These are phyloP conservation scores for Kodamaea sagamina DNA, from an alignment of 805 yeast genomes.

Conservation along the genomic window DNA sequence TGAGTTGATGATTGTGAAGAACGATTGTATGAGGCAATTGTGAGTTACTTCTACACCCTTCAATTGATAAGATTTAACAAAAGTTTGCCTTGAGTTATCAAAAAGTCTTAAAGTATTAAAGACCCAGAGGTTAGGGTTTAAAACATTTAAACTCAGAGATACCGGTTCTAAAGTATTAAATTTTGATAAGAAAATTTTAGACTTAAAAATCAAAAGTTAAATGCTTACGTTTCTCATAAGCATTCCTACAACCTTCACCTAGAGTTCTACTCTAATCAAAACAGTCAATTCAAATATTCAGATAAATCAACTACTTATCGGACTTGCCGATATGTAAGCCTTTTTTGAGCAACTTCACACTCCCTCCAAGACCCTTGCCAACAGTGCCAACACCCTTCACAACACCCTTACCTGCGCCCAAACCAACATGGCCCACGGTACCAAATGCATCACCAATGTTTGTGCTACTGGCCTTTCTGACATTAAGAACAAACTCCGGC, in stretches of 20 bases:
- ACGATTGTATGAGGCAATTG: too few relatives aligned
- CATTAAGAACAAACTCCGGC: conserved; percentile 66
- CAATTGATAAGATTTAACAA: too few relatives aligned
- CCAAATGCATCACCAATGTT: conserved; percentile 50
- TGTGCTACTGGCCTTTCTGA: conserved; percentile 32
- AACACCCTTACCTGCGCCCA: conserved; percentile 22
- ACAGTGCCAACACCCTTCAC: conserved; percentile 41
- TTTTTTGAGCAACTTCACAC: conserved; percentile 35
- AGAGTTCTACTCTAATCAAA: neutral
- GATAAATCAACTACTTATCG: conserved; percentile 4
- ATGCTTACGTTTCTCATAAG: too few relatives aligned
- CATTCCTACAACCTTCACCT: neutral
- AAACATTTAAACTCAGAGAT: too few relatives aligned
- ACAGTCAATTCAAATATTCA: conserved; percentile 2
- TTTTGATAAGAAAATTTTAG: too few relatives aligned
- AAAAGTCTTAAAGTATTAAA: too few relatives aligned
- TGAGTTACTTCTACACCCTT: too few relatives aligned
- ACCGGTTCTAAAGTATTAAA: too few relatives aligned
- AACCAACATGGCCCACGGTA: conserved; percentile 31
- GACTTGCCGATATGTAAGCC: conserved; percentile 38
- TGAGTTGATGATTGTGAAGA: too few relatives aligned
- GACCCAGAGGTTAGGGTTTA: too few relatives aligned
- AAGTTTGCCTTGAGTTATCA: too few relatives aligned
- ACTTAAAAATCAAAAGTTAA: too few relatives aligned
- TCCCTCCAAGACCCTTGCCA: conserved; percentile 44